These are phyloP conservation scores for Ophiostoma sp. DNA, from an alignment of 2,329 filamentous ascomycete species.

Conservation along the genomic window DNA sequence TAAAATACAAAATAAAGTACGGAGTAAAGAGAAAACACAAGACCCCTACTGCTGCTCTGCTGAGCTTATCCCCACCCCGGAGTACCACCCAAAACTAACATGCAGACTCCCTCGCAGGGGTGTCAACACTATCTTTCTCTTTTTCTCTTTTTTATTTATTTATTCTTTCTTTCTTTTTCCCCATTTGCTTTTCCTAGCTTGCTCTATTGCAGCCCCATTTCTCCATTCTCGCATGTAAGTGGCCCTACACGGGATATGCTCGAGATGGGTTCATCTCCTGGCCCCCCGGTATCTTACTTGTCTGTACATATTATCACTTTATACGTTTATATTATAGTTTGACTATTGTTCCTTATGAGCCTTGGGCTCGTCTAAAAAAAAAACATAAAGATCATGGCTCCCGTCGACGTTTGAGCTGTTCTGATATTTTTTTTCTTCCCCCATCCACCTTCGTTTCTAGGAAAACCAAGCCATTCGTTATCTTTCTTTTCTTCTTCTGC, in stretches of 20 bases:
- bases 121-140: background rate
- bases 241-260: background rate
- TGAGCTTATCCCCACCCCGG: background rate
- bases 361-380: background rate
- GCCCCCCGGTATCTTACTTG: no score
- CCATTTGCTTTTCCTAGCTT: background rate
- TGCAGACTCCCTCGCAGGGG: background rate
- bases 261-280: constrained; percentile 1
- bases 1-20: background rate
- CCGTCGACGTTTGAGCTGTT: background rate
- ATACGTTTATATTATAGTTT: no score
- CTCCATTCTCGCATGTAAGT: constrained; percentile 4
- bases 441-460: background rate
- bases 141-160: background rate
- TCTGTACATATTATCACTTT: background rate
- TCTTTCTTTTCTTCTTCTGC: background rate
- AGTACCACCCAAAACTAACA: background rate
- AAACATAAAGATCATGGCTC: background rate
- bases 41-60: background rate
- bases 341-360: background rate
- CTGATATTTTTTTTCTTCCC: background rate
- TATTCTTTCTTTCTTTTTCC: background rate
- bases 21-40: background rate
- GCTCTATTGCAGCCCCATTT: background rate
- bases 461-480: constrained; percentile 1